These are phyloP conservation scores for Scheffersomyces illinoinensis DNA, from an alignment of 1,139 yeast species.

Conservation along the genomic window DNA sequence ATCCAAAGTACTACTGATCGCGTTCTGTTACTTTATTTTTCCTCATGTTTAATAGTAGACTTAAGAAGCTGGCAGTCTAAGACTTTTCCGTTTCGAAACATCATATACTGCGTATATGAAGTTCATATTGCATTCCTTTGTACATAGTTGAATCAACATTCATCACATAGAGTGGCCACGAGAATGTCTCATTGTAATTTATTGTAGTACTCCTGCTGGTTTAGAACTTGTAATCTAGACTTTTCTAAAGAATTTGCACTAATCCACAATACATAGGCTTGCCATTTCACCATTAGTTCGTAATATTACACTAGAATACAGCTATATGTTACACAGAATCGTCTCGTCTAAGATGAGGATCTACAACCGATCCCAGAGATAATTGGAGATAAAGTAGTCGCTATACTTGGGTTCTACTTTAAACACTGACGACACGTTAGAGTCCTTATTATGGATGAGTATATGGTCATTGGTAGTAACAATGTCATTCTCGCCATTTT, in stretches of 20 bases:
- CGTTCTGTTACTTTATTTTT: slow-evolving; percentile 1
- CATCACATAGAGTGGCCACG: neutral
- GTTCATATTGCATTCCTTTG: neutral
- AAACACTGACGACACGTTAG: slow-evolving; percentile 51
- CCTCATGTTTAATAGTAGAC: neutral
- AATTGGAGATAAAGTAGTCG: slow-evolving; percentile 64
- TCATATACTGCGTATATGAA: neutral
- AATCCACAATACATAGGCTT: no score
- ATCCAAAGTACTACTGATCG: slow-evolving; percentile 70
- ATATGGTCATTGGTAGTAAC: slow-evolving; percentile 18
- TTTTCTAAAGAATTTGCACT: neutral
- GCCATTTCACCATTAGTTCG: neutral
- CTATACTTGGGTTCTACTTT: slow-evolving; percentile 61
- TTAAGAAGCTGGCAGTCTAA: neutral
- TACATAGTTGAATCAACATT: neutral
- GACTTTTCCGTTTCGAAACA: neutral
- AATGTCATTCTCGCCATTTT: slow-evolving; percentile 20
- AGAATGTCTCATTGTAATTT: neutral
- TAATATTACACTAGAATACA: neutral
- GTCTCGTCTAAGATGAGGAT: neutral
- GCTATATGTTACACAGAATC: neutral
- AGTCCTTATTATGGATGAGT: slow-evolving; percentile 50
- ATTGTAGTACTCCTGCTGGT: neutral
- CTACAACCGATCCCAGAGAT: slow-evolving; percentile 64
- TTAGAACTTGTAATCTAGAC: neutral